A percentile compares a stretch with the other conserved stretches of the same genome.
Evolutionary conservation across 495 filamentous ascomycete genomes (phyloP).

Genomic region (Aspergillus sparsus): DNA sequence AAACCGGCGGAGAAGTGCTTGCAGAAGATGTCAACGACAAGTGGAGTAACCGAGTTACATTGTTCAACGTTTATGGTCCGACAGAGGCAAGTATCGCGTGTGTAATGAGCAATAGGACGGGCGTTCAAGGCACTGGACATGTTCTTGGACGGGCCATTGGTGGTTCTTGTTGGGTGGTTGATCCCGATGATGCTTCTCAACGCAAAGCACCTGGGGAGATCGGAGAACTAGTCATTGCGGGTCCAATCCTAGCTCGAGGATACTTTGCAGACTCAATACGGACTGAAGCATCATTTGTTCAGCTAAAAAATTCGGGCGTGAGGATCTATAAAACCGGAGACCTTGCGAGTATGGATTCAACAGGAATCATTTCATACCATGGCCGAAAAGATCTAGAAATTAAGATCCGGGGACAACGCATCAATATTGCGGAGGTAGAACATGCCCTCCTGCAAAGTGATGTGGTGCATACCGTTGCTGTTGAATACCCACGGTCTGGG

Average conservation of each 20-base stretch:
- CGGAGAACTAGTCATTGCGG: constrained; percentile 13
- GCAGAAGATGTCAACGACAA: constrained; percentile 12
- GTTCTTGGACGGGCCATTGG: constrained; percentile 9
- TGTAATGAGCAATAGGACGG: constrained; percentile 5
- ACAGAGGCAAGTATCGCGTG: constrained; percentile 12
- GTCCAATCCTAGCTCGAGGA: constrained; percentile 9
- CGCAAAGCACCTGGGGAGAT: constrained; percentile 2
- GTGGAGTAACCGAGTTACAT: constrained; percentile 7
- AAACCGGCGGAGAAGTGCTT: constrained; percentile 8
- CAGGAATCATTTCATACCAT: constrained; percentile 6
- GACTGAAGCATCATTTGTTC: constrained; percentile 10
- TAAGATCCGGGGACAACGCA: constrained; percentile 17
- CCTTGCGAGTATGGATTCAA: constrained; percentile 9
- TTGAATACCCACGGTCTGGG: constrained; percentile 10
- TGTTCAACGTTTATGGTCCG: constrained; percentile 16
- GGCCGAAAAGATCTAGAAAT: constrained; percentile 15
- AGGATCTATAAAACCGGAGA: constrained; percentile 16
- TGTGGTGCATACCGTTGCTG: constrained; percentile 4
- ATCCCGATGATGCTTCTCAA: neutral
- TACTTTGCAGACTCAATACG: constrained; percentile 4
- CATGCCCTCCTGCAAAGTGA: constrained; percentile 11
- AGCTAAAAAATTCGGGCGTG: neutral
- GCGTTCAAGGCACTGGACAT: neutral
- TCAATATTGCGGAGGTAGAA: constrained; percentile 18
- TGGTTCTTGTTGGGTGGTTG: constrained; percentile 11